Base-by-base conservation (phyloP, 108 stramenopile genomes). In the Epipyxis sp. region DNA sequence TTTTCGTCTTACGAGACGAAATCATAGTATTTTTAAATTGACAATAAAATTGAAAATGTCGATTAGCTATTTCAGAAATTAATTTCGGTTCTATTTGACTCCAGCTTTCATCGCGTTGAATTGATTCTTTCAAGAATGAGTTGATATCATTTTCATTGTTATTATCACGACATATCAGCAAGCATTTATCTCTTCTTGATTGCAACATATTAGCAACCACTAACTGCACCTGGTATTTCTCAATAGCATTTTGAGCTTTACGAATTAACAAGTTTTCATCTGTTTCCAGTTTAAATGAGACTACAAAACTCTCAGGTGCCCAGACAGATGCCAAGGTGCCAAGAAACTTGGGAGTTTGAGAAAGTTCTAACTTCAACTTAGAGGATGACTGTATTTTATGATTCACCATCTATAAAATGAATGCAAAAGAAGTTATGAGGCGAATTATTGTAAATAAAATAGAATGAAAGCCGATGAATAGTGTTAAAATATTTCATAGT, bases 261-360 rank as follows among this genome's bases (percentile, higher is more conserved):
- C 85, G 71, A 2, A 88, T 83, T 59, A 99, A 84, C 16, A 97
- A 88, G 3, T 80, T 69, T 1, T 68, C 39, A 85, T 99, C 96
- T 0, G 98, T 99, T 88, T 99, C 98, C 54, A 99, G 89, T 79
- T 98, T 98, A 91, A 99, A 99, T 50, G 92, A 91, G n/a, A 95
- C 92, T 1, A 92, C 84, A 82, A 95, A 97, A 29, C 93, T 91
- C 59, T 88, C 65, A 16, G 98, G 95, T 43, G 93, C 93, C 96
- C 96, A 99, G 20, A 69, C 59, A 0, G 6, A 57, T 59, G 90
- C 82, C 25, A 97, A 59, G 41, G 79, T 59, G 34, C 91, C 91
- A 61, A 99, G 91, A 16, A 87, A 81, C 81, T 99, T 99, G 1
- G 98, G 97, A 30, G 97, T 97, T 2, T 91, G 91, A 43, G 74